Evolutionary conservation across 345 rosid species (phyloP), one percentile per base, ranked within the genome.

Genomic region (Anastatica hierochuntica): DNA sequence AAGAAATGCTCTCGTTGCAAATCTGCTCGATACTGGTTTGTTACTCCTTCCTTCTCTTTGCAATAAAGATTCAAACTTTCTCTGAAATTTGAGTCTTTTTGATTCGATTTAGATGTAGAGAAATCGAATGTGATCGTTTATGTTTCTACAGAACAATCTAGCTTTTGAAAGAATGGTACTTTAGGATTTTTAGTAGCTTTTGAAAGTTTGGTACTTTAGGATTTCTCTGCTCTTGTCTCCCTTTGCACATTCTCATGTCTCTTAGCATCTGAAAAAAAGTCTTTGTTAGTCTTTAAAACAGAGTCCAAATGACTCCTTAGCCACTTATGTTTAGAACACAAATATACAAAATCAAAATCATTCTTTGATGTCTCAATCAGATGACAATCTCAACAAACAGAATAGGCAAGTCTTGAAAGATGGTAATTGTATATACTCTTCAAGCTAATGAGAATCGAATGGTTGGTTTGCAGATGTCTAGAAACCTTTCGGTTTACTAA

Each of bases 1-100:
- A 76, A 68, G 63, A 76, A 62, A 48, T 78, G 84, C 47, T 69
- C 87, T 11, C 75, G 81, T 30, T 81, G 87, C 54, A 76, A 81
- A 65, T 78, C 78, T 13, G 76, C 74, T 49, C 55, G 71, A 58
- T 76, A 74, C 55, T 81, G 87, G 87, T 78, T 53, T 41, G 0
- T n/a, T 27, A 13, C 35, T 8, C 18, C 39, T 46, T 38, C 56
- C 23, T 45, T 37, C n/a, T 37, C 44, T 15, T 43, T 52, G 14
- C 5, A 14, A n/a, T n/a, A 24, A 29, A 37, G 11, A 27, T 48
- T 48, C 9, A 14, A 1, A 0, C 0, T 54, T 35, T 0, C 15
- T 42, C 11, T 2, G 16, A 10, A 14, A 8, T 29, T 31, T 9
- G 20, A 45, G 53, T 43, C n/a, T 38, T 46, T 45, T 31, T 4